Percentiles rank a stretch among this genome's conserved stretches.
Evolutionary conservation across 148 eudicot genomes (phyloP).

Genomic region (Nepenthes gracilis): DNA sequence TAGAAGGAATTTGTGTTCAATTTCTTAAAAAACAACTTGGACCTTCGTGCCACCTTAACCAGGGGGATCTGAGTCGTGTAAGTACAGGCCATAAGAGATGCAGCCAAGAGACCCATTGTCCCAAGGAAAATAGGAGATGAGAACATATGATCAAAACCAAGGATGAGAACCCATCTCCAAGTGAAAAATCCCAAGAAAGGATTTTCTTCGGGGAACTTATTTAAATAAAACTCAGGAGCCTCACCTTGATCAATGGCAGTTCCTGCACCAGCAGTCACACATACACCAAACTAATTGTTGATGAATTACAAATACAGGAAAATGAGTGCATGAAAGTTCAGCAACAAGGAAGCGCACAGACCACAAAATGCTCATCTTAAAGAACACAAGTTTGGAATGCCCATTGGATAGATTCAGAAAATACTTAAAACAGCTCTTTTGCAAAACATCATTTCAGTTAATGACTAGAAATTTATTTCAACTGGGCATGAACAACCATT

Average conservation of each 20-base stretch:
- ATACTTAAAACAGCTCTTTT: too few relatives aligned
- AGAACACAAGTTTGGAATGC: too few relatives aligned
- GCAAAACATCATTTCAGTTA: too few relatives aligned
- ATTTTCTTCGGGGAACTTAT: slow-evolving; percentile 78
- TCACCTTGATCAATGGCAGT: slow-evolving; percentile 89
- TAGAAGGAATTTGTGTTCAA: neutral
- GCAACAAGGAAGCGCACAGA: too few relatives aligned
- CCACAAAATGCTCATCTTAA: too few relatives aligned
- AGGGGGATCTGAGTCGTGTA: slow-evolving; percentile 92
- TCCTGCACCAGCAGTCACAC: slow-evolving; percentile 28
- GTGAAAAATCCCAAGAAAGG: slow-evolving; percentile 80
- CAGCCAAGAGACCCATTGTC: slow-evolving; percentile 52
- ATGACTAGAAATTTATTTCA: too few relatives aligned
- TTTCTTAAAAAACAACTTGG: slow-evolving; percentile 4
- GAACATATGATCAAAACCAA: slow-evolving; percentile 95
- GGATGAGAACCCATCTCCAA: slow-evolving; percentile 79
- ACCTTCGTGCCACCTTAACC: slow-evolving; percentile 98
- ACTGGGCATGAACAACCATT: too few relatives aligned
- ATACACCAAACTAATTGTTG: neutral
- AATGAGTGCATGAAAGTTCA: neutral
- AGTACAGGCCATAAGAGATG: slow-evolving; percentile 94
- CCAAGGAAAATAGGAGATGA: slow-evolving; percentile 86
- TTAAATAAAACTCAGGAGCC: slow-evolving; percentile 70
- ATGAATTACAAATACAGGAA: neutral
- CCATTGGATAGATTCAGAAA: too few relatives aligned